A percentile compares a stretch with the other conserved stretches of the same genome.
Conservation (phyloP, 2,329 filamentous ascomycete species). For the Trichophyton benhamiae region DNA sequence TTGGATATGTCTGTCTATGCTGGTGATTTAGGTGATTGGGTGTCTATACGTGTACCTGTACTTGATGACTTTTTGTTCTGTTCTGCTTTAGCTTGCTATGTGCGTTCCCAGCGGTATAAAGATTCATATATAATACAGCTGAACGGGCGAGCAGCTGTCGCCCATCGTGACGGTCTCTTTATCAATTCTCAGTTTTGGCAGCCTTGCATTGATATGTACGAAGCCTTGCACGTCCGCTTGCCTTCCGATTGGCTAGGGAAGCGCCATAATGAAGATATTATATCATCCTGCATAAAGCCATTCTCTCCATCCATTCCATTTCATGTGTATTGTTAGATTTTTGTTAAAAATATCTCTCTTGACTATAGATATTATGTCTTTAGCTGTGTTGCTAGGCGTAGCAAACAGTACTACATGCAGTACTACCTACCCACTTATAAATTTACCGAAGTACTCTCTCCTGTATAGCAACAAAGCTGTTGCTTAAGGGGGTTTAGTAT, state of each 20-base stretch:
- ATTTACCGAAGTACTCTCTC: too few species aligned
- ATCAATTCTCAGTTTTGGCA: background rate
- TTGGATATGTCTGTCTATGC: too few species aligned
- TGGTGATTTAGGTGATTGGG: background rate
- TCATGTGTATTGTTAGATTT: too few species aligned
- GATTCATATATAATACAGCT: background rate
- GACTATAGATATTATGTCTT: too few species aligned
- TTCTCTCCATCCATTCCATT: background rate
- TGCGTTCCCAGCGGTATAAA: background rate
- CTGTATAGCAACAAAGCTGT: too few species aligned
- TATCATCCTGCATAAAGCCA: background rate
- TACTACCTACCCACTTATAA: too few species aligned
- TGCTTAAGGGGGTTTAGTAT: too few species aligned
- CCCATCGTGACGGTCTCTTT: too few species aligned
- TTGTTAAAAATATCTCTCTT: too few species aligned
- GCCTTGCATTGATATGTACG: background rate
- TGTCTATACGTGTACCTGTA: background rate
- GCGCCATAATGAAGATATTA: background rate
- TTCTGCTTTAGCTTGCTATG: background rate
- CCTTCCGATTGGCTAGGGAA: background rate
- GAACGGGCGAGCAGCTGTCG: background rate
- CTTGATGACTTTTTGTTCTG: background rate
- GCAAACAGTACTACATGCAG: too few species aligned
- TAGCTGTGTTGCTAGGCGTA: too few species aligned
- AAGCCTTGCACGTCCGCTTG: background rate